phyloP scores from a whole-genome alignment of 2,329 filamentous ascomycete species.

The Venturia nashicola region DNA sequence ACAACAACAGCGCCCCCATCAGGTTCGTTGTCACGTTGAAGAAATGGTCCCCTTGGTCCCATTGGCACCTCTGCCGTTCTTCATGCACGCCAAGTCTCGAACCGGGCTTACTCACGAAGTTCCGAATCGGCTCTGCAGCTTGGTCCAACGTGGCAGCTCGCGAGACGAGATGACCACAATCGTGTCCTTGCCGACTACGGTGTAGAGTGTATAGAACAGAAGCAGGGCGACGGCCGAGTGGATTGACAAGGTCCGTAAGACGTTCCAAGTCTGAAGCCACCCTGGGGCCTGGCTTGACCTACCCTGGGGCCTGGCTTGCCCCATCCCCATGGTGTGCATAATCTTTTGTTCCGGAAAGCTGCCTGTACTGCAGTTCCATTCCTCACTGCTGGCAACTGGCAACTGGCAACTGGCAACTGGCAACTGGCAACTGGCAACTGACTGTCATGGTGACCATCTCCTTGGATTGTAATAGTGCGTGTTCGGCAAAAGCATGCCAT shows the following conservation, averaged over 20 bases:
- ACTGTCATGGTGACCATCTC: too few species aligned
- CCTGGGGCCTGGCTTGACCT: background rate
- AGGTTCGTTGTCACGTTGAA: background rate
- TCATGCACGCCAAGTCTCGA: constrained; percentile 5
- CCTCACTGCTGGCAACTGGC: background rate
- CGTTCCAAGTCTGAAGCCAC: background rate
- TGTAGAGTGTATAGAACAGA: background rate
- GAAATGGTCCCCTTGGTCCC: background rate
- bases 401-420: too few species aligned
- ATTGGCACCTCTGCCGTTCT: constrained; percentile 1
- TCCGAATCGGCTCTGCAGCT: background rate
- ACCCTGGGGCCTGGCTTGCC: too few species aligned
- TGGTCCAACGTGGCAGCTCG: background rate
- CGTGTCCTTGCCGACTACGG: background rate
- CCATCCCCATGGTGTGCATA: too few species aligned
- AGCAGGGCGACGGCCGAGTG: background rate
- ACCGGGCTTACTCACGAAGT: background rate
- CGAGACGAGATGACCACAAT: background rate
- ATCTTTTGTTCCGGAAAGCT: background rate
- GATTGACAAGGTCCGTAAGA: background rate
- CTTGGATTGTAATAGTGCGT: background rate
- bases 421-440: too few species aligned
- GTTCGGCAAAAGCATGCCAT: background rate
- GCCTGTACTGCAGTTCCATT: background rate
- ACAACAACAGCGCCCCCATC: background rate